Percentiles rank a stretch among this genome's conserved stretches.
Conservation (phyloP, 164 flowering plant species). For the Umbellularia californica region DNA sequence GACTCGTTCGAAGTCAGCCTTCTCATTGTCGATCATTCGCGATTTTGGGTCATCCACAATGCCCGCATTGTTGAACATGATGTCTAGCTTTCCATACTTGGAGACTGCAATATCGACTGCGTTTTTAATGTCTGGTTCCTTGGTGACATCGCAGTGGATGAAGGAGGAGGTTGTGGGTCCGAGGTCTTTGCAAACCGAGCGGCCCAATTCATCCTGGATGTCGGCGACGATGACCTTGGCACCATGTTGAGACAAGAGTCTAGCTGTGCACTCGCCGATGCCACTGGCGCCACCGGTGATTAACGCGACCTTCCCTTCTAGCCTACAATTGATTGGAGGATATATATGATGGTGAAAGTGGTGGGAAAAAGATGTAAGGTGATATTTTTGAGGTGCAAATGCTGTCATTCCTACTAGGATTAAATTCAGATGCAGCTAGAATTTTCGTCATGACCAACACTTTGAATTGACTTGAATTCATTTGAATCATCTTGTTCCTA, state of each 20-base stretch:
- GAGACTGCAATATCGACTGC: conserved; percentile 62
- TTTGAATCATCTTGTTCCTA: too few relatives aligned
- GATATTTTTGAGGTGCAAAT: too few relatives aligned
- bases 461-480: too few relatives aligned
- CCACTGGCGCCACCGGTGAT: conserved; percentile 88
- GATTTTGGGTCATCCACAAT: conserved; percentile 24
- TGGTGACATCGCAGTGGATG: conserved; percentile 59
- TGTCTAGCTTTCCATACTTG: conserved; percentile 67
- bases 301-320: conserved; percentile 74
- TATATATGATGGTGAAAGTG: too few relatives aligned
- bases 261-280: conserved; percentile 66
- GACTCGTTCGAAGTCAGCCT: conserved; percentile 14
- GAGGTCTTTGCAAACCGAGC: not conserved
- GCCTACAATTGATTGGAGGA: conserved; percentile 18
- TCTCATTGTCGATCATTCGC: not conserved
- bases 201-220: conserved; percentile 37
- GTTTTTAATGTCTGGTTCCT: conserved; percentile 46
- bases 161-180: conserved; percentile 16
- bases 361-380: too few relatives aligned
- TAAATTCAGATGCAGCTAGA: too few relatives aligned
- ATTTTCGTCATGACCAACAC: too few relatives aligned
- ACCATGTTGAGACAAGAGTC: conserved; percentile 54
- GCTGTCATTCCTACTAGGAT: too few relatives aligned
- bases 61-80: conserved; percentile 85
- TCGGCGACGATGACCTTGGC: conserved; percentile 71